Conservation (phyloP, 345 rosid species). For the Firmiana major region DNA sequence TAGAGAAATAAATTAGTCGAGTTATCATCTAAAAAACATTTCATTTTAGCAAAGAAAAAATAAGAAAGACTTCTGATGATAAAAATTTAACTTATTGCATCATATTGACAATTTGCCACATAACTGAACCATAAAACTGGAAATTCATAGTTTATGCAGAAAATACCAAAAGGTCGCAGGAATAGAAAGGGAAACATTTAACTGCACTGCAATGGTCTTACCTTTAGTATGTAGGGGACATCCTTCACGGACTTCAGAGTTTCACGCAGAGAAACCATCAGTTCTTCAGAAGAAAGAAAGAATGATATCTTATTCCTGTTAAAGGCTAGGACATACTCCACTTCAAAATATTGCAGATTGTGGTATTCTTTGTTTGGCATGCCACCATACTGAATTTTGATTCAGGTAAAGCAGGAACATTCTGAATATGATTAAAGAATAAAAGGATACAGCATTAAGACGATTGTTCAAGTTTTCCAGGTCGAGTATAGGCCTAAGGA, state of each 20-base stretch:
- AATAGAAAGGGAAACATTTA: slow-evolving; percentile 4
- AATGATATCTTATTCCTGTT: slow-evolving; percentile 68
- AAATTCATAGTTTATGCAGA: slow-evolving; percentile 3
- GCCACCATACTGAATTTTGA: slow-evolving; percentile 12
- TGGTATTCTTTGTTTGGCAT: neutral
- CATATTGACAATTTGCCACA: neutral
- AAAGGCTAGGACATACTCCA: slow-evolving; percentile 27
- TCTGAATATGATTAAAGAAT: slow-evolving; percentile 14
- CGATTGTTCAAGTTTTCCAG: slow-evolving; percentile 69
- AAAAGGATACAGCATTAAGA: slow-evolving; percentile 87
- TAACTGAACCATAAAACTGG: neutral
- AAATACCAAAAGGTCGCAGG: neutral
- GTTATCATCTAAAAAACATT: slow-evolving; percentile 5
- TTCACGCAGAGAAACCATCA: slow-evolving; percentile 69
- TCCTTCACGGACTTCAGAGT: slow-evolving; percentile 92
- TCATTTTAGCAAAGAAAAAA: slow-evolving; percentile 12
- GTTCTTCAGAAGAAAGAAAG: slow-evolving; percentile 76
- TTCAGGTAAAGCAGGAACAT: slow-evolving; percentile 16
- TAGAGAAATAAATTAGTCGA: slow-evolving; percentile 6
- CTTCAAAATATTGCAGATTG: neutral
- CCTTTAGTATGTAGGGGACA: slow-evolving; percentile 73
- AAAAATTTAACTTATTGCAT: neutral
- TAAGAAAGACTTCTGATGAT: neutral
- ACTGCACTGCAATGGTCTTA: slow-evolving; percentile 22
- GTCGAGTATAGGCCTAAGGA: slow-evolving; percentile 87